Evolutionary conservation across 106 monocot species (phyloP).

Genomic region (Chionographis japonica): DNA sequence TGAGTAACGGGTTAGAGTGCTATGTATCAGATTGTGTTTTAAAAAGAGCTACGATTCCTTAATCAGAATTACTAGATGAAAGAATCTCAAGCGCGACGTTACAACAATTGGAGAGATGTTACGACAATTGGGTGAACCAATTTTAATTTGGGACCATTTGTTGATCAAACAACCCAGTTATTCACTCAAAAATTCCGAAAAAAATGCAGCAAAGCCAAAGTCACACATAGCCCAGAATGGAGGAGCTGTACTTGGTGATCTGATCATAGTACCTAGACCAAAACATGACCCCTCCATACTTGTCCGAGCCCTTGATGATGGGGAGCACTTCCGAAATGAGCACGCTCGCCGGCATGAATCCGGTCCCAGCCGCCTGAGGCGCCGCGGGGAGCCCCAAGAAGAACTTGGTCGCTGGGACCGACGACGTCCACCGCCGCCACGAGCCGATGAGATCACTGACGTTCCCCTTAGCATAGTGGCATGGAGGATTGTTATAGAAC

Average conservation of each 20-base stretch:
- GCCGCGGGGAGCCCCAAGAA: constrained; percentile 1
- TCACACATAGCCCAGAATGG: background rate
- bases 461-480: background rate
- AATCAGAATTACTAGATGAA: no score
- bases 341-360: background rate
- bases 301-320: background rate
- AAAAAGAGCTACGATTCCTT: no score
- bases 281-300: constrained; percentile 12
- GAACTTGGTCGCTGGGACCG: background rate
- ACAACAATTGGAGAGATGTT: no score
- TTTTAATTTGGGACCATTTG: no score
- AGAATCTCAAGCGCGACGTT: no score
- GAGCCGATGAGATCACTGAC: background rate
- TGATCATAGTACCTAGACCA: constrained; percentile 5
- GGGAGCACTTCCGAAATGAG: background rate
- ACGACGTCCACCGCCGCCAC: background rate
- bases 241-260: background rate
- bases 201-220: no score
- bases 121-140: no score
- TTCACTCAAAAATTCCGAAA: no score
- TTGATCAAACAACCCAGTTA: no score
- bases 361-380: background rate
- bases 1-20: no score
- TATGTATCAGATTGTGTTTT: no score
- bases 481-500: background rate